These are phyloP conservation scores for Sungouiella thailandica DNA, from an alignment of 805 yeast species.

Conservation along the genomic window DNA sequence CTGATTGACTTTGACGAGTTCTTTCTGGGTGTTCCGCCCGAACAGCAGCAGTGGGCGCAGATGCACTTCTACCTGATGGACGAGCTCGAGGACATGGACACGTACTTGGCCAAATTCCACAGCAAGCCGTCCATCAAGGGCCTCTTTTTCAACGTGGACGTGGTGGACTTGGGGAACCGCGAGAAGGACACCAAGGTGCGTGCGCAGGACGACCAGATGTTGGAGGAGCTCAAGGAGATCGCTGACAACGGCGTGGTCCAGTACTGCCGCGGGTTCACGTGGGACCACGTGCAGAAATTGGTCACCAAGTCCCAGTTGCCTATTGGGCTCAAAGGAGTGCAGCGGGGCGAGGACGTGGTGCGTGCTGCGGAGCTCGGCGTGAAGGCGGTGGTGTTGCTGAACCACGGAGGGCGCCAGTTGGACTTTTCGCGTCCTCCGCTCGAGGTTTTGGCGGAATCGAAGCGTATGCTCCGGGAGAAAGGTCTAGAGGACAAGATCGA, in stretches of 20 bases:
- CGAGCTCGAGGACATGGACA: conserved; percentile 1
- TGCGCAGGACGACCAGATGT: conserved; percentile 2
- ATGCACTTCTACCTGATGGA: conserved; percentile 1
- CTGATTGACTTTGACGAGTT: conserved; percentile 3
- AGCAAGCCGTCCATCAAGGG: conserved; percentile 1
- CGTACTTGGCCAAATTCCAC: not conserved
- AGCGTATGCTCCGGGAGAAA: conserved; percentile 3
- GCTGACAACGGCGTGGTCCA: conserved; percentile 1
- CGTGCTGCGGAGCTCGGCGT: conserved; percentile 3
- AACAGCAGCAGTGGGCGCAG: conserved; percentile 4
- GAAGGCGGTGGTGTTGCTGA: conserved; percentile 9
- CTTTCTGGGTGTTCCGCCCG: conserved; percentile 2
- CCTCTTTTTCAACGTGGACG: conserved; percentile 4
- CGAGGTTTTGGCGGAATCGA: conserved; percentile 3
- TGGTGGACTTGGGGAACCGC: conserved; percentile 3
- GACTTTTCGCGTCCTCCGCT: conserved; percentile 6
- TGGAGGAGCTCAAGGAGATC: not conserved
- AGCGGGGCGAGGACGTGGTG: conserved; percentile 6
- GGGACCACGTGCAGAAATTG: conserved; percentile 1
- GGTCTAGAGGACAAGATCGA: conserved; percentile 4
- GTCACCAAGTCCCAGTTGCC: conserved; percentile 1
- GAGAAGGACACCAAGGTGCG: conserved; percentile 5
- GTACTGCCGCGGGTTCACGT: conserved; percentile 2
- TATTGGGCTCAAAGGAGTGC: conserved; percentile 4
- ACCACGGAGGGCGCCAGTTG: conserved; percentile 7